A percentile compares a stretch with the other conserved stretches of the same genome.
Evolutionary conservation across 768 basidiomycete genomes (phyloP).

Genomic region (Candolleomyces aberdarensis): DNA sequence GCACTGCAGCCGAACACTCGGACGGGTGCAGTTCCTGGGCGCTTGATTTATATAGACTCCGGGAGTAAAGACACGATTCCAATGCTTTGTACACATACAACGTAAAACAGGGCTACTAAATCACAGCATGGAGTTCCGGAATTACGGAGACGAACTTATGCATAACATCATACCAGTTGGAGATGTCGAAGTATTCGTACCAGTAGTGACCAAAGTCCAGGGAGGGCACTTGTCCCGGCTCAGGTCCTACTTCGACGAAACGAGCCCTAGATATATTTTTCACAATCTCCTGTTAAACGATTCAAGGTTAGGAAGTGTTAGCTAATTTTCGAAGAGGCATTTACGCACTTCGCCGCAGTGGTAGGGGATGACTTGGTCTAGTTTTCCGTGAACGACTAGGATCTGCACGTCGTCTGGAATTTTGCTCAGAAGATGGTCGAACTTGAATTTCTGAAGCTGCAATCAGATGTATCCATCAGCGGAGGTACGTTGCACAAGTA

Average conservation of each 20-base stretch:
- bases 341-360: no score
- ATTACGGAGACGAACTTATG: conserved; percentile 25
- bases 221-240: conserved; percentile 31
- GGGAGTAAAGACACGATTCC: no score
- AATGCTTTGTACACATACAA: no score
- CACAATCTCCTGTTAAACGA: conserved; percentile 32
- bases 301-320: neutral
- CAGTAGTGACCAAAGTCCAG: conserved; percentile 41
- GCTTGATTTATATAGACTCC: no score
- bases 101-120: no score
- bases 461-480: no score
- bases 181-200: conserved; percentile 44
- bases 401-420: conserved; percentile 29
- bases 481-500: no score
- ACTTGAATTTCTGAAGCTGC: conserved; percentile 30
- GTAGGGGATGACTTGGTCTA: conserved; percentile 37
- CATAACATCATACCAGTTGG: conserved; percentile 37
- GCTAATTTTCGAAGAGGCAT: no score
- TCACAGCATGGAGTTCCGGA: no score
- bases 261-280: conserved; percentile 34
- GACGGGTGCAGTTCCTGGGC: no score
- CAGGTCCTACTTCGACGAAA: conserved; percentile 27
- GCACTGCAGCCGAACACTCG: no score
- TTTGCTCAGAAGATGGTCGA: conserved; percentile 23
- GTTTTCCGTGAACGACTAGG: conserved; percentile 37